Evolutionary conservation across 192 early-diverging fungal genomes (phyloP), one percentile per base, ranked within the genome.

Genomic region (Borealophlyctis nickersoniae): DNA sequence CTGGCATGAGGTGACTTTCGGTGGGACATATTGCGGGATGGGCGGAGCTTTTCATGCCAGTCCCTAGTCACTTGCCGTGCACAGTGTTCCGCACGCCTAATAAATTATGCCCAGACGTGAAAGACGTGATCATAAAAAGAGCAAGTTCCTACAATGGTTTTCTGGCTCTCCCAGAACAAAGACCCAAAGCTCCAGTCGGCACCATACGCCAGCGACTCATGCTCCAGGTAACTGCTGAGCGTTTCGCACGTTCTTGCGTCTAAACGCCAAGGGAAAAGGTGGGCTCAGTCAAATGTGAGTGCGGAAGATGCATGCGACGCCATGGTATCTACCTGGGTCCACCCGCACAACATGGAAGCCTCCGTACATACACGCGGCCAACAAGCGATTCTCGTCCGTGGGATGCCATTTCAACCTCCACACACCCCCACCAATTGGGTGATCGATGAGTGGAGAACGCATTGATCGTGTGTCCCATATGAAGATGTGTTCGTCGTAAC

Each of bases 381-480:
- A 63, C 31, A 98, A 67, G 19, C 62, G 53, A 31, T 78, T 69
- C 1, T 80, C 66, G 5, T 80, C 72, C 3, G 73, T 78, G 0
- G 96, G 96, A 65, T 97, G 93, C 93, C 94, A 98, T 76, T 92
- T 91, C 35, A 98, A 69, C 26, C 94, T 75, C 96, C 96, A 98
- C 9, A 95, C 91, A 9, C 95, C 95, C 4, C 95, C 93, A 29
- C 87, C 92, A 19, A 87, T 85, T 30, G 80, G 81, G 45, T 81
- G 67, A 23, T 89, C 88, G 0, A 74, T 62, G 49, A 93, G 26
- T 2, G 94, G 93, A 23, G 58, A 36, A n/a, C 86, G 77, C 89
- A 96, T 92, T 5, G 69, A 80, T 9, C 96, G 83, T 3, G 83
- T 90, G 68, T 98, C 96, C 96, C 96, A 98, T 36, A 96, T 79